These are phyloP conservation scores for Candida sphagnicola DNA, from an alignment of 805 yeast species.

Conservation along the genomic window DNA sequence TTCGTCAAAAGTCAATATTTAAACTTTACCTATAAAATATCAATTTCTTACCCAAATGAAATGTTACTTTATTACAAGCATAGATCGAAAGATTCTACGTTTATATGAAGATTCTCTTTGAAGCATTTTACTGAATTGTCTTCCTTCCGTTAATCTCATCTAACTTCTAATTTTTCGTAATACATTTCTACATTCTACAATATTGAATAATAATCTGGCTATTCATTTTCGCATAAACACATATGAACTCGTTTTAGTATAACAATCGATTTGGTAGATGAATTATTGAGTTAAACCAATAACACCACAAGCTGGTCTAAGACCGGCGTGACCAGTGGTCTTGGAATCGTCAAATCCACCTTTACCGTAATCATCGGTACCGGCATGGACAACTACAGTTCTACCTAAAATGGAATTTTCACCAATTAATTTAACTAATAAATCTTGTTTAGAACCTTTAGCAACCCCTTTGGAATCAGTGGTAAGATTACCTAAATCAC, in stretches of 20 bases:
- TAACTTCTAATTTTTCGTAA: no score
- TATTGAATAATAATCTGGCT: no score
- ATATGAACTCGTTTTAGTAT: background rate
- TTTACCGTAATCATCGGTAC: conserved; percentile 90
- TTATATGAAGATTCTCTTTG: no score
- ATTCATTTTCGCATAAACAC: conserved; percentile 2
- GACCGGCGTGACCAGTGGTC: conserved; percentile 97
- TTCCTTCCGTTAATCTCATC: no score
- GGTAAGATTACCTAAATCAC: conserved; percentile 92
- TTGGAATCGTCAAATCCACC: conserved; percentile 89
- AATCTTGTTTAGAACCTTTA: conserved; percentile 81
- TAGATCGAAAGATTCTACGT: no score
- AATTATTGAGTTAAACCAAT: conserved; percentile 63
- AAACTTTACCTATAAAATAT: no score
- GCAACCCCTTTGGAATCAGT: conserved; percentile 89
- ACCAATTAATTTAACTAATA: conserved; percentile 76
- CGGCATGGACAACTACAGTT: conserved; percentile 92
- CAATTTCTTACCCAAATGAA: no score
- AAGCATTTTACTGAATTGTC: no score
- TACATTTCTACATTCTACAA: no score
- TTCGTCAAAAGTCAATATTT: no score
- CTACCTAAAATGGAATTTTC: conserved; percentile 88
- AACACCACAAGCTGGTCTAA: conserved; percentile 98
- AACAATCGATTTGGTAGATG: no score
- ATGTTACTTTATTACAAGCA: no score